A percentile compares a stretch with the other conserved stretches of the same genome.
phyloP scores from a whole-genome alignment of 768 basidiomycete genomes.

The Naganishia randhawae region DNA sequence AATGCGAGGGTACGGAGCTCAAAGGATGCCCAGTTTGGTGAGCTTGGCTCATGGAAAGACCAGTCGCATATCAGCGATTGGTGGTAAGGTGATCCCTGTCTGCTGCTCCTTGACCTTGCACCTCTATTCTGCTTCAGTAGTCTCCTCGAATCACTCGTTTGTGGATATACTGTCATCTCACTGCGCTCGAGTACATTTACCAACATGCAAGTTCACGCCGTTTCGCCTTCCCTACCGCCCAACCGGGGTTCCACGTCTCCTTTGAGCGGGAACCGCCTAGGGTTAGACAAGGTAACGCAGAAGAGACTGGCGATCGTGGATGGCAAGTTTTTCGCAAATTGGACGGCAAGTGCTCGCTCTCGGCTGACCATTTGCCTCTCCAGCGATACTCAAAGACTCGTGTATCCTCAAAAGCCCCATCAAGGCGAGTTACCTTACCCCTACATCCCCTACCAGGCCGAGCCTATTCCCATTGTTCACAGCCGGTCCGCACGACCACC shows the following conservation, averaged over 20 bases:
- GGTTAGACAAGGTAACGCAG: background rate
- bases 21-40: background rate
- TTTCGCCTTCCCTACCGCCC: background rate
- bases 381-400: constrained; percentile 3
- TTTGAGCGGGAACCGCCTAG: background rate
- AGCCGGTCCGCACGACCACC: background rate
- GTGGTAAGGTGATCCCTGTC: too few relatives aligned
- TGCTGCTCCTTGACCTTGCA: too few relatives aligned
- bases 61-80: too few relatives aligned
- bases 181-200: too few relatives aligned
- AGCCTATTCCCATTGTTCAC: background rate
- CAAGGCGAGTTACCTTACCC: background rate
- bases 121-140: too few relatives aligned
- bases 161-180: background rate
- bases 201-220: background rate
- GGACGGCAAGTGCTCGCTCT: too few relatives aligned
- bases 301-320: background rate
- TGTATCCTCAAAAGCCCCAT: background rate
- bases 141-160: too few relatives aligned
- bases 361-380: background rate
- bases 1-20: background rate
- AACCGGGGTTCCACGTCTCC: background rate
- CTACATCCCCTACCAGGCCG: background rate
- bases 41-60: background rate
- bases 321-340: background rate